Percentiles rank a stretch among this genome's conserved stretches.
Conservation (phyloP, 2,329 filamentous ascomycete species). For the Aphanocladium album region DNA sequence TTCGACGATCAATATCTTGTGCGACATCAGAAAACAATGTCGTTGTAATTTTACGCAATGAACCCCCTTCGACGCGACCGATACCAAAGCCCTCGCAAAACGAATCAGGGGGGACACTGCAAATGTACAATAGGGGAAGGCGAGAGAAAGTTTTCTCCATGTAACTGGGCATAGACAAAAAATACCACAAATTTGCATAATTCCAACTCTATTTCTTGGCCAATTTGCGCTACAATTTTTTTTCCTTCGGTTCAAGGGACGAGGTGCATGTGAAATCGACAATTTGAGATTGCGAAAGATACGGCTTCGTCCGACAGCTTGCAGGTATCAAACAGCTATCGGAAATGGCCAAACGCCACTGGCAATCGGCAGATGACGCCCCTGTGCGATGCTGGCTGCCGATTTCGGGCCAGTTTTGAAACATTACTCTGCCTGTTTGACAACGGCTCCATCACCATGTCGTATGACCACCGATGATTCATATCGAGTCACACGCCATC, state of each 20-base stretch:
- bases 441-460: not conserved
- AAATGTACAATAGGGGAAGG: slow-evolving; percentile 4
- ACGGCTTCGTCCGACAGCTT: not conserved
- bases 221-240: not conserved
- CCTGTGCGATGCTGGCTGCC: not conserved
- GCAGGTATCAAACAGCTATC: not conserved
- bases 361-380: not conserved
- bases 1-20: not conserved
- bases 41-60: slow-evolving; percentile 7
- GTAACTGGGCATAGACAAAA: slow-evolving; percentile 10
- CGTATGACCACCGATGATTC: not conserved
- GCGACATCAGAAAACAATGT: not conserved
- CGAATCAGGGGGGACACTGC: not conserved
- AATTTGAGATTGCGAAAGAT: not conserved
- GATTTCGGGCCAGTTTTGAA: not conserved
- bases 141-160: not conserved
- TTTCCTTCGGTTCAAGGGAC: too few species aligned
- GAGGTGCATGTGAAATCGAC: not conserved
- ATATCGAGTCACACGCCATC: not conserved
- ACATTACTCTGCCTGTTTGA: not conserved
- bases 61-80: not conserved
- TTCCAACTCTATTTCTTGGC: not conserved
- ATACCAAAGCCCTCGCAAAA: not conserved
- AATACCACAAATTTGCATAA: not conserved
- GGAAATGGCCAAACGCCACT: not conserved